These are phyloP conservation scores for Biscogniauxia mediterranea DNA, from an alignment of 2,329 filamentous ascomycete genomes.

Conservation along the genomic window DNA sequence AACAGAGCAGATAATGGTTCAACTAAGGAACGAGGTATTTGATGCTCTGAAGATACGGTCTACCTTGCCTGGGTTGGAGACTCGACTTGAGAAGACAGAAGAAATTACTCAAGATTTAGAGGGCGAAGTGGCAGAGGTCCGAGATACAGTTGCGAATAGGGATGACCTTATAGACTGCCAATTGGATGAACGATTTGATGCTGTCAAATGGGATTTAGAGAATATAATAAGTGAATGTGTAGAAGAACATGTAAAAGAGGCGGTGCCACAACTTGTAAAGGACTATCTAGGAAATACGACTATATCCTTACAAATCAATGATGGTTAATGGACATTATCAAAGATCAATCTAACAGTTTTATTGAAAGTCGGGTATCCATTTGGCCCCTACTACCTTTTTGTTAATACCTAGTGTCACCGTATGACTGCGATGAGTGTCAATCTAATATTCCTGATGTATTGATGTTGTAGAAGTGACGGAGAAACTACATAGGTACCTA, in stretches of 20 bases:
- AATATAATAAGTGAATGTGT: neutral
- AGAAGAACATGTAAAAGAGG: neutral
- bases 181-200: neutral
- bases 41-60: neutral
- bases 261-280: neutral
- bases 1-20: neutral
- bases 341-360: no score
- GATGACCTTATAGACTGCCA: neutral
- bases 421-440: no score
- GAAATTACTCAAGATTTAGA: neutral
- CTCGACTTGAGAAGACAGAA: neutral
- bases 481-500: no score
- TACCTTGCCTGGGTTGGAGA: neutral
- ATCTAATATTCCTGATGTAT: no score
- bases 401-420: no score
- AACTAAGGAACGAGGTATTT: neutral
- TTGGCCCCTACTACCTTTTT: no score
- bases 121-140: neutral
- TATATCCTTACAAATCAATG: neutral
- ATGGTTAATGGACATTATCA: neutral
- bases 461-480: no score
- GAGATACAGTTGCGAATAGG: neutral
- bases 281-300: neutral
- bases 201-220: neutral
- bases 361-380: no score